Conservation (phyloP, 331 rosid genomes). For the Cydonia oblonga region DNA sequence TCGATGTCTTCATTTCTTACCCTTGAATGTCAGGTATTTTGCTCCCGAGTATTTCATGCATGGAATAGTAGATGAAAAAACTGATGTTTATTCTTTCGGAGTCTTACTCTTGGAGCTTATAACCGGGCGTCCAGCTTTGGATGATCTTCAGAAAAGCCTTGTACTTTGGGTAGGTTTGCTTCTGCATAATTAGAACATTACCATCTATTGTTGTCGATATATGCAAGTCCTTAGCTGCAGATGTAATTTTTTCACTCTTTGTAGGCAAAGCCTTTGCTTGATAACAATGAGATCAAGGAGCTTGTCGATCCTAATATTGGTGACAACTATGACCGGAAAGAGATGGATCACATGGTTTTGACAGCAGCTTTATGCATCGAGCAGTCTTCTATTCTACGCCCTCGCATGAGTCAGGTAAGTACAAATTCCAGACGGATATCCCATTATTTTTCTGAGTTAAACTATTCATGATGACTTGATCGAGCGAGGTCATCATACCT, state of each 20-base stretch:
- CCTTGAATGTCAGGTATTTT: conserved; percentile 47
- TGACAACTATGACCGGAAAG: conserved; percentile 31
- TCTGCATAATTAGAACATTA: not conserved
- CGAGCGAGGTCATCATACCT: not conserved
- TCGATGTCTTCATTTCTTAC: not conserved
- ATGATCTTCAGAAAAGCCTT: conserved; percentile 45
- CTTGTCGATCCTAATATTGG: conserved; percentile 65
- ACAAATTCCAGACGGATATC: not conserved
- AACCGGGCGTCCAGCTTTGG: conserved; percentile 68
- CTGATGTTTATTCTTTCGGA: conserved; percentile 72
- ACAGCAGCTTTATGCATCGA: conserved; percentile 77
- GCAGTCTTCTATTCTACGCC: conserved; percentile 54
- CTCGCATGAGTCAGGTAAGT: conserved; percentile 77
- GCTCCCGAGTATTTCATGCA: conserved; percentile 84
- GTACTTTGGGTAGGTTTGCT: conserved; percentile 50
- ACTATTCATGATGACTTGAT: not conserved
- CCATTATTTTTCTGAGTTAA: not conserved
- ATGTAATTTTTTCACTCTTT: not conserved
- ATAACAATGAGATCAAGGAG: conserved; percentile 22
- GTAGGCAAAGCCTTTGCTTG: conserved; percentile 65
- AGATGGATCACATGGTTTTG: conserved; percentile 44
- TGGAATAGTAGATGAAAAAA: conserved; percentile 75
- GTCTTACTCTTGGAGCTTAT: conserved; percentile 70
- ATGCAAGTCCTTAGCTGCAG: not conserved
- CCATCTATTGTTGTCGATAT: not conserved